Conservation (phyloP, 75 land plant genomes). For the Adiantum capillusveneris region DNA sequence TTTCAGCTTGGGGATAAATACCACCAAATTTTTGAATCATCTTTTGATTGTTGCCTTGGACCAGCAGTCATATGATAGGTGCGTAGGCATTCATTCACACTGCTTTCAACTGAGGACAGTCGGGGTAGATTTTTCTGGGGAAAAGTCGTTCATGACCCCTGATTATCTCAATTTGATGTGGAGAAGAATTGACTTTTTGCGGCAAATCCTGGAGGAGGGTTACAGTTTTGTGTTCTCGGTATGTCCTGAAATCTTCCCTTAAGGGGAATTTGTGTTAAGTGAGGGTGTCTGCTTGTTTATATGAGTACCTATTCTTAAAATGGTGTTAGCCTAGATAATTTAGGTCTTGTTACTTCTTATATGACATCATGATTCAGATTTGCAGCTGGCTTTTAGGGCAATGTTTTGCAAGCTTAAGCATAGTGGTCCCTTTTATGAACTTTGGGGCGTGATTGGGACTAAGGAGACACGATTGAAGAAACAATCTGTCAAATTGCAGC, state of each 20-base stretch:
- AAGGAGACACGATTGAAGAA: too few species aligned
- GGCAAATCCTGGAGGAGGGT: slow-evolving; percentile 46
- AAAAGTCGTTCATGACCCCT: slow-evolving; percentile 22
- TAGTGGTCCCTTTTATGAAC: too few species aligned
- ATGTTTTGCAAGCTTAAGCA: too few species aligned
- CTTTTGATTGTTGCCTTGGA: slow-evolving; percentile 67
- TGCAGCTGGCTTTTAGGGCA: too few species aligned
- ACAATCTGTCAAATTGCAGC: too few species aligned
- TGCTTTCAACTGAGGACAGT: slow-evolving; percentile 34
- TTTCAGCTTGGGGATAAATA: slow-evolving; percentile 46
- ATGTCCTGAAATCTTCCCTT: slow-evolving; percentile 1
- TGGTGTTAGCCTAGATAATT: too few species aligned
- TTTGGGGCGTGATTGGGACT: too few species aligned
- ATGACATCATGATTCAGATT: too few species aligned
- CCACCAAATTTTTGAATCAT: slow-evolving; percentile 41
- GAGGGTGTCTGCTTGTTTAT: too few species aligned
- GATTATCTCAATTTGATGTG: slow-evolving; percentile 52
- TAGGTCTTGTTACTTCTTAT: too few species aligned
- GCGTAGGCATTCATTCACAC: slow-evolving; percentile 25
- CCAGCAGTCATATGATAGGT: slow-evolving; percentile 32
- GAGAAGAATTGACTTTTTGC: slow-evolving; percentile 49
- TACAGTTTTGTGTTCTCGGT: slow-evolving; percentile 65
- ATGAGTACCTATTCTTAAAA: too few species aligned
- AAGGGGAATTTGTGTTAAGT: too few species aligned
- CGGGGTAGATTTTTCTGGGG: slow-evolving; percentile 38